Evolutionary conservation across 805 yeast genomes (phyloP).

Genomic region (Pachysolen tannophilus): DNA sequence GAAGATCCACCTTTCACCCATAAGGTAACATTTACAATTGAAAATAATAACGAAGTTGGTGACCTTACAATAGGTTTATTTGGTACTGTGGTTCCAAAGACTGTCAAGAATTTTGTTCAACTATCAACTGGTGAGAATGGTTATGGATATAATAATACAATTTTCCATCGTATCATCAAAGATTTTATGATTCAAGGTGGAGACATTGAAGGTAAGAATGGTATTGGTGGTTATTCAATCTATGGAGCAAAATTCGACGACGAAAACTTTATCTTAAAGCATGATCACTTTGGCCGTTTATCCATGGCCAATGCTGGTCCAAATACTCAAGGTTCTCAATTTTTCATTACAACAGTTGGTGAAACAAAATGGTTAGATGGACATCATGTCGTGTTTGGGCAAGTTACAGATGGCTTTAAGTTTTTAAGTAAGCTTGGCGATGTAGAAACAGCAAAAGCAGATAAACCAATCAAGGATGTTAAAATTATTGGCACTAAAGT

Average conservation of each 20-base stretch:
- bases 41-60: constrained; percentile 29
- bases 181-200: constrained; percentile 86
- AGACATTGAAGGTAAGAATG: constrained; percentile 58
- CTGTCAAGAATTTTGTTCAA: constrained; percentile 50
- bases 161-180: constrained; percentile 68
- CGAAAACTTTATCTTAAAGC: constrained; percentile 52
- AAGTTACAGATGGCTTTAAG: constrained; percentile 59
- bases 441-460: constrained; percentile 33
- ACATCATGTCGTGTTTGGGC: constrained; percentile 71
- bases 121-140: constrained; percentile 30
- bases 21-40: constrained; percentile 31
- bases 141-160: constrained; percentile 45
- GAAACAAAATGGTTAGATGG: constrained; percentile 48
- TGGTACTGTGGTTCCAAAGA: constrained; percentile 57
- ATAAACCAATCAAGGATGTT: constrained; percentile 37
- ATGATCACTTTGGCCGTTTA: constrained; percentile 38
- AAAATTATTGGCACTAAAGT: constrained; percentile 22
- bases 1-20: constrained; percentile 46
- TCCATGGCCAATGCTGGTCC: constrained; percentile 46
- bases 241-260: constrained; percentile 69
- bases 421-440: constrained; percentile 54
- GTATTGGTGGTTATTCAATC: constrained; percentile 74
- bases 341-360: constrained; percentile 54
- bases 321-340: constrained; percentile 60
- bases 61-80: constrained; percentile 51